Conservation (phyloP, 352 stramenopile species). For the Pythium phragmitis region DNA sequence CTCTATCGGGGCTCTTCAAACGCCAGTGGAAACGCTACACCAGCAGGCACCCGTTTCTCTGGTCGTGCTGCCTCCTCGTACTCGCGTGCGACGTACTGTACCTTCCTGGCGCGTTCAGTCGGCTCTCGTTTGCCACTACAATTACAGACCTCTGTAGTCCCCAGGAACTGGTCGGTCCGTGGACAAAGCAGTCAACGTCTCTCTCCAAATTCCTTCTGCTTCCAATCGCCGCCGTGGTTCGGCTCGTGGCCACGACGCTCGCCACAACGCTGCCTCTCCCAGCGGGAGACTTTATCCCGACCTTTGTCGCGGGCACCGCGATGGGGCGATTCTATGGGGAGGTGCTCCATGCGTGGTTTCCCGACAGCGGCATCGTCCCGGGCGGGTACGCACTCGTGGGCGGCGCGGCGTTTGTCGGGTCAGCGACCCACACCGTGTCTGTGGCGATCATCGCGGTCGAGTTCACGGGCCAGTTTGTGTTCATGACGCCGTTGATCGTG, state of each 20-base stretch:
- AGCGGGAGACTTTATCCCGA: slow-evolving; percentile 61
- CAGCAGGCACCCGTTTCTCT: slow-evolving; percentile 26
- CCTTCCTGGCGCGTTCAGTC: slow-evolving; percentile 39
- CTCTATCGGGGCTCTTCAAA: slow-evolving; percentile 39
- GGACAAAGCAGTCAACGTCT: slow-evolving; percentile 30
- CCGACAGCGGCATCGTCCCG: slow-evolving; percentile 35
- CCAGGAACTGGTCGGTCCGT: slow-evolving; percentile 25
- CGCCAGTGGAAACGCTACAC: slow-evolving; percentile 36
- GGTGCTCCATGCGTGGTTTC: slow-evolving; percentile 37
- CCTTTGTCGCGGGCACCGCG: slow-evolving; percentile 53
- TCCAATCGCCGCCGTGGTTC: slow-evolving; percentile 33
- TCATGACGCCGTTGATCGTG: slow-evolving; percentile 59
- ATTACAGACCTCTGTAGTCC: slow-evolving; percentile 36
- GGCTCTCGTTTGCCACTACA: slow-evolving; percentile 31
- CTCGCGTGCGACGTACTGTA: slow-evolving; percentile 39
- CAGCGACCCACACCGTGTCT: slow-evolving; percentile 65
- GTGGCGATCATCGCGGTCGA: slow-evolving; percentile 76
- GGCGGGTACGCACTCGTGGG: slow-evolving; percentile 71
- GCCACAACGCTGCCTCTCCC: slow-evolving; percentile 57
- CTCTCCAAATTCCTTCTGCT: slow-evolving; percentile 36
- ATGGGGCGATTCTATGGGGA: slow-evolving; percentile 64
- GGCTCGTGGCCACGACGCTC: slow-evolving; percentile 40
- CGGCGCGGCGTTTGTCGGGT: slow-evolving; percentile 55
- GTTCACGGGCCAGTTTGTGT: slow-evolving; percentile 72
- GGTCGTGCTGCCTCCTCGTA: slow-evolving; percentile 34